phyloP scores from a whole-genome alignment of 2,329 filamentous ascomycete species.

The Penicillium concentricum region DNA sequence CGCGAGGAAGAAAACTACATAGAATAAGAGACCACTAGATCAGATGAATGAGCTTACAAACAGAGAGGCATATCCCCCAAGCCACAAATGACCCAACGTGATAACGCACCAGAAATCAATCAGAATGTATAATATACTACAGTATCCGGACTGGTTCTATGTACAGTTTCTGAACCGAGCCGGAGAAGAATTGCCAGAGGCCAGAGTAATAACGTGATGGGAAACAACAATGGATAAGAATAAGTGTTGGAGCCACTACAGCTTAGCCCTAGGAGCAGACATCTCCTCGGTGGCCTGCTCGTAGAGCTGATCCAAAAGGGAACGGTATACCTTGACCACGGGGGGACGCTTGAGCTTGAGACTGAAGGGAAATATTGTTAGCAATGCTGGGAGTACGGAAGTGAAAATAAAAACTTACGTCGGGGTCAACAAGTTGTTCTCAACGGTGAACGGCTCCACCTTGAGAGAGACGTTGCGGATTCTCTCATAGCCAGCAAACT shows the following conservation, averaged over 20 bases:
- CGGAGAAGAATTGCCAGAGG: constrained; percentile 3
- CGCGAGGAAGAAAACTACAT: background rate
- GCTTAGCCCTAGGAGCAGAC: constrained; percentile 41
- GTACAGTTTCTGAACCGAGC: constrained; percentile 6
- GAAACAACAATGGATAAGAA: background rate
- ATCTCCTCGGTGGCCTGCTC: constrained; percentile 50
- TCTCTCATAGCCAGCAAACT: constrained; percentile 89
- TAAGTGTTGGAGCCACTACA: constrained; percentile 26
- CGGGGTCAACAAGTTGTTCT: constrained; percentile 72
- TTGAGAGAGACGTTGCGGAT: constrained; percentile 72
- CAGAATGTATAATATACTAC: constrained; percentile 13
- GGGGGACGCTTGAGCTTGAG: constrained; percentile 72
- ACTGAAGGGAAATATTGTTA: constrained; percentile 40
- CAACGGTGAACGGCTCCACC: constrained; percentile 86
- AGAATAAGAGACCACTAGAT: background rate
- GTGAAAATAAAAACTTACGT: constrained; percentile 48
- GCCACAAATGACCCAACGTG: no score
- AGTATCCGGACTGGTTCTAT: constrained; percentile 10
- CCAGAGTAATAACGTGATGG: background rate
- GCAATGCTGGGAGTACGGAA: constrained; percentile 2
- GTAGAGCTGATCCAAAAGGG: constrained; percentile 61
- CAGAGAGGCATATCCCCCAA: background rate
- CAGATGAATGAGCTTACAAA: background rate
- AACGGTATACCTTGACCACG: constrained; percentile 61
- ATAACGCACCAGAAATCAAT: background rate